phyloP scores from a whole-genome alignment of 768 basidiomycete genomes.

The Dioszegia crocea region DNA sequence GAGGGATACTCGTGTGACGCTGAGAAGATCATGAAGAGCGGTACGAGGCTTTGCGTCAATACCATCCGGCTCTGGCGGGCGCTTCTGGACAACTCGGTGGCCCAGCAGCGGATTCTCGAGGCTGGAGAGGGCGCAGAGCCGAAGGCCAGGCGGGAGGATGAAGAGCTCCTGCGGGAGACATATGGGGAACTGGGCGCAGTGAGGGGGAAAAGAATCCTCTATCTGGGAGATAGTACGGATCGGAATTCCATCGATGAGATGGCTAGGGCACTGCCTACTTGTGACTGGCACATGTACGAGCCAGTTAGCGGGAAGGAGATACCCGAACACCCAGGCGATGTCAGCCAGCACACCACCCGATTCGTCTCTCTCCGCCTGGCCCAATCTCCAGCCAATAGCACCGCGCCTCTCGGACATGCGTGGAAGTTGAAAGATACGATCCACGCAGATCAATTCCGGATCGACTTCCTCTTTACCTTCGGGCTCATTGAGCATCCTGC shows the following conservation, averaged over 20 bases:
- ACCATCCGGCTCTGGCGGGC: not conserved
- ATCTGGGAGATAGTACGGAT: slow-evolving; percentile 1
- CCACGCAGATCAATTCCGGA: not conserved
- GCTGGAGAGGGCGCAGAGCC: not conserved
- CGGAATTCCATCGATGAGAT: not conserved
- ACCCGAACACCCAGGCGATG: not conserved
- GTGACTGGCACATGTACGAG: not conserved
- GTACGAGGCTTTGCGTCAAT: not conserved
- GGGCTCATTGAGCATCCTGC: not conserved
- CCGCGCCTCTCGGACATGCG: not conserved
- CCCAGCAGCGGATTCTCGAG: not conserved
- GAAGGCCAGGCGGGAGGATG: not conserved
- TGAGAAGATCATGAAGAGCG: not conserved
- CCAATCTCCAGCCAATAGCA: not conserved
- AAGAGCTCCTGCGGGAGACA: not conserved
- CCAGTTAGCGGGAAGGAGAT: not conserved
- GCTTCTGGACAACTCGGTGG: not conserved
- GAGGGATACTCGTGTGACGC: not conserved
- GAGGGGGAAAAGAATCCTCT: slow-evolving; percentile 1
- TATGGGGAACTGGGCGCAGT: not conserved
- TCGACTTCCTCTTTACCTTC: slow-evolving; percentile 4
- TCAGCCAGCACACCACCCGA: not conserved
- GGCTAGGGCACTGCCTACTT: not conserved
- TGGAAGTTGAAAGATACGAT: not conserved
- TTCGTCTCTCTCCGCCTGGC: not conserved